Evolutionary conservation across 495 filamentous ascomycete genomes (phyloP).

Genomic region (Amorphotheca resinae): DNA sequence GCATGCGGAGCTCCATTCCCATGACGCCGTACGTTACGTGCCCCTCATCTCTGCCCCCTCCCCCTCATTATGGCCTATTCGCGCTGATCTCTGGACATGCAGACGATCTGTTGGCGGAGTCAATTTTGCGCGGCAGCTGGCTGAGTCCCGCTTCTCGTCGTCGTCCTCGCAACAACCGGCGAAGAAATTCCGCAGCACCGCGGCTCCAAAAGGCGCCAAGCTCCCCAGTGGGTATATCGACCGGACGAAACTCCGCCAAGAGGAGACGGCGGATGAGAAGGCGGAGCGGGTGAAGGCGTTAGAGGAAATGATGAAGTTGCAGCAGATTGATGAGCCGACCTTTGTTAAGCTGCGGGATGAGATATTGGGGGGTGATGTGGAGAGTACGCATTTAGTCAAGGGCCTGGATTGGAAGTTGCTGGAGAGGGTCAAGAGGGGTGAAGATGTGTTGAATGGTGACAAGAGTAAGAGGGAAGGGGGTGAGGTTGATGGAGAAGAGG

Average conservation of each 20-base stretch:
- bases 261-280: constrained; percentile 32
- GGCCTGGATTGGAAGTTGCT: constrained; percentile 79
- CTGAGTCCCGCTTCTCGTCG: constrained; percentile 48
- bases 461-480: constrained; percentile 18
- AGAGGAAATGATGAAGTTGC: constrained; percentile 60
- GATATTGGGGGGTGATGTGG: constrained; percentile 70
- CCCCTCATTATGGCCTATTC: background rate
- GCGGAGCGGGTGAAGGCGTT: constrained; percentile 57
- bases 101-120: constrained; percentile 56
- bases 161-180: constrained; percentile 27
- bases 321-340: constrained; percentile 7
- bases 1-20: constrained; percentile 62
- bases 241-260: constrained; percentile 46
- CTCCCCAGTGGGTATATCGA: constrained; percentile 74
- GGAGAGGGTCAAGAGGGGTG: constrained; percentile 56
- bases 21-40: constrained; percentile 69
- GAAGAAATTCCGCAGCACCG: constrained; percentile 65
- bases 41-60: constrained; percentile 9
- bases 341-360: constrained; percentile 36
- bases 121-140: constrained; percentile 78
- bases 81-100: background rate
- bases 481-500: constrained; percentile 16
- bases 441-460: constrained; percentile 24
- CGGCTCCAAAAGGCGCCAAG: constrained; percentile 73
- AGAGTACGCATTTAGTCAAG: constrained; percentile 77